phyloP scores from a whole-genome alignment of 495 filamentous ascomycete species.

The Articulospora tetracladia region DNA sequence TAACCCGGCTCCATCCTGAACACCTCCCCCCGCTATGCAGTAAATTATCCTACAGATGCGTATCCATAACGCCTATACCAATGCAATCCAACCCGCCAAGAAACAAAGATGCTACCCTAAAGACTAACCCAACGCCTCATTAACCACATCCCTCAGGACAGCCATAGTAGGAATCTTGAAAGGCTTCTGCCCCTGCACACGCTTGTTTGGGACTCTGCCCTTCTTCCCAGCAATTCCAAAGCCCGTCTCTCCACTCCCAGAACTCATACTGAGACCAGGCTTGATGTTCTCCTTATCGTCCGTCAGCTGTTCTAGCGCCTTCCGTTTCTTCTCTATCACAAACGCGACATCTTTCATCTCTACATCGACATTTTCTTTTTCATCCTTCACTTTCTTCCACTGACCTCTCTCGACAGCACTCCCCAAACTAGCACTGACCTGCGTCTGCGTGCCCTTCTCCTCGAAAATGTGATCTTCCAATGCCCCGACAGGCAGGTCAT shows the following conservation, averaged over 20 bases:
- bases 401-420: conserved; percentile 11
- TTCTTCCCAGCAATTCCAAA: background rate
- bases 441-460: conserved; percentile 38
- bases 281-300: conserved; percentile 8
- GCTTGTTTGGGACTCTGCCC: conserved; percentile 8
- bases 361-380: conserved; percentile 3
- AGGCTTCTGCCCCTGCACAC: conserved; percentile 30
- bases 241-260: background rate
- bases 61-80: conserved; percentile 1
- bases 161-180: conserved; percentile 34
- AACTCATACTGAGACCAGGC: background rate
- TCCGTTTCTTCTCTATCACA: conserved; percentile 12
- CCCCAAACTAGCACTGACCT: background rate
- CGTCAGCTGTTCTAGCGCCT: conserved; percentile 10
- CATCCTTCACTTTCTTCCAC: background rate
- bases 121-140: conserved; percentile 22
- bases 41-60: background rate
- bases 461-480: conserved; percentile 67
- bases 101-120: background rate
- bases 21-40: background rate
- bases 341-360: conserved; percentile 19
- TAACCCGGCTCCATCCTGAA: background rate
- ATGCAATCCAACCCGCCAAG: background rate
- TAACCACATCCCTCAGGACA: conserved; percentile 32
- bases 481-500: conserved; percentile 60